Percentiles rank a stretch among this genome's conserved stretches.
Evolutionary conservation across 495 filamentous ascomycete species (phyloP).

Genomic region (Hyaloscypha bicolor): DNA sequence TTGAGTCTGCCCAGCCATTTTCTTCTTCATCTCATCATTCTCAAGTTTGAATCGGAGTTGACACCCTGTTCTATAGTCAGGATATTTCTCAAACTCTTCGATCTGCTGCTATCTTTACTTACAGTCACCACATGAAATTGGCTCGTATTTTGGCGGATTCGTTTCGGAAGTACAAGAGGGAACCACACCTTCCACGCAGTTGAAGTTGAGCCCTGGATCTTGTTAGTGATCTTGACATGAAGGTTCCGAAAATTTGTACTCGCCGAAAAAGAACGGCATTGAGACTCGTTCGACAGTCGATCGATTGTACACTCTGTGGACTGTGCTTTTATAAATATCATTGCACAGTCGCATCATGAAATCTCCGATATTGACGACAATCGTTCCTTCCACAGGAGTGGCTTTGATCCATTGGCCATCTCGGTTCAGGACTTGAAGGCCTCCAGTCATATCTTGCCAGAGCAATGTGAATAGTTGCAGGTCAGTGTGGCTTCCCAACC

Average conservation of each 20-base stretch:
- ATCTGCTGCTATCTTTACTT: conserved; percentile 17
- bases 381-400: conserved; percentile 55
- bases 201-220: conserved; percentile 43
- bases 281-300: conserved; percentile 38
- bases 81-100: not conserved
- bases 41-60: conserved; percentile 43
- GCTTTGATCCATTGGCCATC: conserved; percentile 57
- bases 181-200: conserved; percentile 50
- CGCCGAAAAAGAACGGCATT: conserved; percentile 62
- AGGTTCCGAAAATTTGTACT: not conserved
- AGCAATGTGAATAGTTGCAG: conserved; percentile 60
- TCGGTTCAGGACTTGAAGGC: conserved; percentile 55
- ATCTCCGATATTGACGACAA: conserved; percentile 70
- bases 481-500: conserved; percentile 61
- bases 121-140: conserved; percentile 58
- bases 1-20: conserved; percentile 20
- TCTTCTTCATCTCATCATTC: conserved; percentile 37
- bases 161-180: conserved; percentile 54
- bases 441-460: conserved; percentile 55
- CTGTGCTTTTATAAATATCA: conserved; percentile 59
- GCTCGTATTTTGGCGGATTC: conserved; percentile 57
- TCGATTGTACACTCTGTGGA: conserved; percentile 37
- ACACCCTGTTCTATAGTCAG: conserved; percentile 38
- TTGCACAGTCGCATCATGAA: conserved; percentile 66
- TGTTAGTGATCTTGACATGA: not conserved